phyloP scores from a whole-genome alignment of 83 land plant genomes.

The Diphasiastrum complanatum region DNA sequence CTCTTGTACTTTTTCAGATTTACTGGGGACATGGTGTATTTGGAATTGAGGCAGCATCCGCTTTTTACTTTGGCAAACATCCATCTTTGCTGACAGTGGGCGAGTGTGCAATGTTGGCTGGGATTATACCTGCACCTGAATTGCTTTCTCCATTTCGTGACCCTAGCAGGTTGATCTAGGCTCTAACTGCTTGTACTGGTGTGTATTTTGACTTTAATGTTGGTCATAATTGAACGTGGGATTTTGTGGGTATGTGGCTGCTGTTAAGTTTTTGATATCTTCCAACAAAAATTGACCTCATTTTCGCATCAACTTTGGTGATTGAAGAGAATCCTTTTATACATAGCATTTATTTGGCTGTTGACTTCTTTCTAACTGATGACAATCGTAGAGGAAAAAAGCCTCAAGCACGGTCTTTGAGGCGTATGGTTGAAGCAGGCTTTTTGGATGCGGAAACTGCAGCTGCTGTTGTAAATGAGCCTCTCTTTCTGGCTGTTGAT shows the following conservation, averaged over 20 bases:
- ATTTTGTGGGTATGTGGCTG: too few relatives aligned
- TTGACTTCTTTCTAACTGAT: too few relatives aligned
- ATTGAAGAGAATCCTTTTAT: too few relatives aligned
- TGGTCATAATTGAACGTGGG: too few relatives aligned
- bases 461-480: slow-evolving; percentile 31
- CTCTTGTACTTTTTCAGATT: slow-evolving; percentile 33
- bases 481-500: slow-evolving; percentile 31
- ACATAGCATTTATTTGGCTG: too few relatives aligned
- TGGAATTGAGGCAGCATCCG: slow-evolving; percentile 63
- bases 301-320: too few relatives aligned
- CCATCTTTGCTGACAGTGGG: slow-evolving; percentile 49
- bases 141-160: slow-evolving; percentile 54
- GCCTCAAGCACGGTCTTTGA: slow-evolving; percentile 49
- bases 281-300: too few relatives aligned
- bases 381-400: slow-evolving; percentile 47
- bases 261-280: too few relatives aligned
- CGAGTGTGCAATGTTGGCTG: slow-evolving; percentile 69
- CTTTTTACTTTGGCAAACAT: slow-evolving; percentile 64
- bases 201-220: too few relatives aligned
- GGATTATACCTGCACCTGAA: slow-evolving; percentile 71
- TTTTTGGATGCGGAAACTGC: slow-evolving; percentile 49
- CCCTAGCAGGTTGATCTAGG: slow-evolving; percentile 59
- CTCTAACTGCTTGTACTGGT: too few relatives aligned
- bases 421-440: slow-evolving; percentile 63
- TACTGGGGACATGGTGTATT: slow-evolving; percentile 77